Evolutionary conservation across 1,139 yeast genomes (phyloP).

Genomic region (Yarrowia galli): DNA sequence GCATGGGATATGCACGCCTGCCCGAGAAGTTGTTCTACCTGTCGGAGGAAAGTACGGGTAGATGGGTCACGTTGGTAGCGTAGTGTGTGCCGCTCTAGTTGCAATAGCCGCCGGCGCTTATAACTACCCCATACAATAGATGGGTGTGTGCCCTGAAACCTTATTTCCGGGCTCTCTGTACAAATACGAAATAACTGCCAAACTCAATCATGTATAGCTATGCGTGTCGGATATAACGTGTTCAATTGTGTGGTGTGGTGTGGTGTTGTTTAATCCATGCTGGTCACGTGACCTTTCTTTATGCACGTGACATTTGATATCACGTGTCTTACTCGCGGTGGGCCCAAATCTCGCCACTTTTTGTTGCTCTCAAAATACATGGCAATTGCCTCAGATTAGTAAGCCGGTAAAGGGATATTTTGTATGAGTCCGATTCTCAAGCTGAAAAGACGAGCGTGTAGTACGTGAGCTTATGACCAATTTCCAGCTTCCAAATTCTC

Average conservation of each 20-base stretch:
- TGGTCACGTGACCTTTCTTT: no score
- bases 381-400: conserved; percentile 19
- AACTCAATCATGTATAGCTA: conserved; percentile 11
- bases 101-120: no score
- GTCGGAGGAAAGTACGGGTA: no score
- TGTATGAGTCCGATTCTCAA: no score
- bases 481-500: no score
- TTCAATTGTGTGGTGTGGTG: background rate
- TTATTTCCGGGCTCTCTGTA: background rate
- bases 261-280: no score
- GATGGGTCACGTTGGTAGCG: no score
- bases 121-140: background rate
- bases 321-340: background rate
- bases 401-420: background rate
- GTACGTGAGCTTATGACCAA: background rate
- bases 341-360: background rate
- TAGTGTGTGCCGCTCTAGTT: no score
- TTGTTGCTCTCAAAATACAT: conserved; percentile 18
- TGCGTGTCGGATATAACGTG: conserved; percentile 24
- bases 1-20: background rate
- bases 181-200: background rate
- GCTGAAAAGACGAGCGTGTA: background rate
- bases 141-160: background rate
- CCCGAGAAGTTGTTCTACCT: no score
- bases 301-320: no score